Evolutionary conservation across 129 eudicot species (phyloP).

Genomic region (Arctium lappa): DNA sequence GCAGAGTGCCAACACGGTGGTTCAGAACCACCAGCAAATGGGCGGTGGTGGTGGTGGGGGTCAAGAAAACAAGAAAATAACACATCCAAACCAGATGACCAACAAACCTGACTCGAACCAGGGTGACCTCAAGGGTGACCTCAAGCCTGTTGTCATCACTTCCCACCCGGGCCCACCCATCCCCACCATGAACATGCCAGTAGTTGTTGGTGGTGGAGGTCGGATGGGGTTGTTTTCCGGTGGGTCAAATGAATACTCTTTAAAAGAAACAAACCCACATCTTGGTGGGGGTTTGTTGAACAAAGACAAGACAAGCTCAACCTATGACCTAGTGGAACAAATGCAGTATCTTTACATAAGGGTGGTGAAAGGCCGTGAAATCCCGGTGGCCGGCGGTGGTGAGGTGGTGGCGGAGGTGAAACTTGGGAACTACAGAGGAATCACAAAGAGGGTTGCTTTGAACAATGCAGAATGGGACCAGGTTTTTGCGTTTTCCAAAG

Average conservation of each 20-base stretch:
- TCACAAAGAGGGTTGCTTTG: conserved; percentile 60
- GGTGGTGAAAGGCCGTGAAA: conserved; percentile 73
- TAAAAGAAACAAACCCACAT: conserved; percentile 85
- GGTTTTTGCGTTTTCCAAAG: conserved; percentile 84
- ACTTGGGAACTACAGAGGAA: conserved; percentile 87
- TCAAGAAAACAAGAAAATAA: conserved; percentile 37
- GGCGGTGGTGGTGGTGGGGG: neutral
- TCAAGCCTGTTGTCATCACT: conserved; percentile 73
- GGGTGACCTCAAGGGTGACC: conserved; percentile 53
- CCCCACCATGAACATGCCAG: conserved; percentile 15
- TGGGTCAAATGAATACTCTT: conserved; percentile 50
- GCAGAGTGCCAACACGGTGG: conserved; percentile 40
- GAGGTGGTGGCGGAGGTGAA: conserved; percentile 92
- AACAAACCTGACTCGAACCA: conserved; percentile 37
- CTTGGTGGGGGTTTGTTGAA: conserved; percentile 70
- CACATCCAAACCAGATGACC: conserved; percentile 41
- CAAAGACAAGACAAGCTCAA: conserved; percentile 72
- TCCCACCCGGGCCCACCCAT: conserved; percentile 50
- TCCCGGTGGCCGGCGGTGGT: conserved; percentile 59
- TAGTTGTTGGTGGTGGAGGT: conserved; percentile 20
- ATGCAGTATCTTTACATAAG: conserved; percentile 90
- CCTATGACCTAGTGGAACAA: conserved; percentile 93
- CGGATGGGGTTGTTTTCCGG: conserved; percentile 36
- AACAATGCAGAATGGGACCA: conserved; percentile 84
- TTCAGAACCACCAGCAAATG: conserved; percentile 46